These are phyloP conservation scores for Pyrenula massariospora DNA, from an alignment of 495 filamentous ascomycete species.

Conservation along the genomic window DNA sequence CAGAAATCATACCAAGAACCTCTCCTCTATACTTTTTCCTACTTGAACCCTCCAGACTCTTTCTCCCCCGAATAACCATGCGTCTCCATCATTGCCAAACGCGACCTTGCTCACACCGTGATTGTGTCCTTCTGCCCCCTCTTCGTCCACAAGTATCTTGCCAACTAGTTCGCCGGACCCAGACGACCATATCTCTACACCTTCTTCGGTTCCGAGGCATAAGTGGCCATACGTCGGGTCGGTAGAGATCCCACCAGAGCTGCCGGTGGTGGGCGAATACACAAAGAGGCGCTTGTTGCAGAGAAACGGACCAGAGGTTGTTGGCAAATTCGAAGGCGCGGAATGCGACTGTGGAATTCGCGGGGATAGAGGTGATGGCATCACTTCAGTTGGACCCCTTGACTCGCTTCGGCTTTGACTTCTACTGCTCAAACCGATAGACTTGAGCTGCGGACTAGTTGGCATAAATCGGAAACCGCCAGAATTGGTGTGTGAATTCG, in stretches of 20 bases:
- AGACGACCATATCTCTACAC: not conserved
- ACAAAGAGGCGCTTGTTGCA: not conserved
- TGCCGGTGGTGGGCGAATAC: not conserved
- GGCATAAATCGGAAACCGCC: not conserved
- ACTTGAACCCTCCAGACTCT: constrained; percentile 17
- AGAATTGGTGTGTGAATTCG: not conserved
- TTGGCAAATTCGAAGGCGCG: not conserved
- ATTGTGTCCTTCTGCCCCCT: not conserved
- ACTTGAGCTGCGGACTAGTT: not conserved
- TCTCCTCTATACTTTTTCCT: not conserved
- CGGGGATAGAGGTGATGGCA: not conserved
- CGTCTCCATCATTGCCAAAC: constrained; percentile 17
- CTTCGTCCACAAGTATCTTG: not conserved
- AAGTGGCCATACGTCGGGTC: not conserved
- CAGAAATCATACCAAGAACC: not conserved
- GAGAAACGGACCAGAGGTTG: not conserved
- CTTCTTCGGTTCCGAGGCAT: not conserved
- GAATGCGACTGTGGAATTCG: not conserved
- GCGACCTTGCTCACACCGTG: constrained; percentile 15
- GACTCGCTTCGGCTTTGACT: not conserved
- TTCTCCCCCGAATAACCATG: constrained; percentile 17
- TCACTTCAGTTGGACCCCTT: not conserved
- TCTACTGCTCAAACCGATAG: not conserved
- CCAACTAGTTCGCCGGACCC: not conserved
- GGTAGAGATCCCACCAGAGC: constrained; percentile 9